Conservation (phyloP, 1,284 basidiomycete species). For the Ceratobasidium sp. region DNA sequence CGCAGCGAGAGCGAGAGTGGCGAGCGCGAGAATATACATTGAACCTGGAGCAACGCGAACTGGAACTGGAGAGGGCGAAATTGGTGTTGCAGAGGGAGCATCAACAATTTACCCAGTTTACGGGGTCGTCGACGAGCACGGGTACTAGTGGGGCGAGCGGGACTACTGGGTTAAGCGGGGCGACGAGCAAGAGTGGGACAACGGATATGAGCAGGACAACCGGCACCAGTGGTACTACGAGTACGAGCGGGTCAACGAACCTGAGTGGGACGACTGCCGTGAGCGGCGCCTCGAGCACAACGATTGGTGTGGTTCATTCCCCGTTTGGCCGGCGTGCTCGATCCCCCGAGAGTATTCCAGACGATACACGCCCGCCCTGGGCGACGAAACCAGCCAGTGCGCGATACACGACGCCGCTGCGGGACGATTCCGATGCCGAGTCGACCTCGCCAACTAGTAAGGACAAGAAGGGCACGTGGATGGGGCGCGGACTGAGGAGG, state of each 20-base stretch:
- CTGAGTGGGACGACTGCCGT: slow-evolving; percentile 17
- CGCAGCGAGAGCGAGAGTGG: slow-evolving; percentile 62
- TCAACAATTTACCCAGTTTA: slow-evolving; percentile 26
- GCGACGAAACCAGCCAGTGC: slow-evolving; percentile 57
- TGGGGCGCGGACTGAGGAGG: slow-evolving; percentile 59
- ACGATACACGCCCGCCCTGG: slow-evolving; percentile 35
- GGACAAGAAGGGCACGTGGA: slow-evolving; percentile 73
- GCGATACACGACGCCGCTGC: slow-evolving; percentile 1
- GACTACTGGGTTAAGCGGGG: slow-evolving; percentile 42
- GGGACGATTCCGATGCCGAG: slow-evolving; percentile 49
- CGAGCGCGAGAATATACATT: slow-evolving; percentile 70
- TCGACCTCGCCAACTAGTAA: slow-evolving; percentile 56
- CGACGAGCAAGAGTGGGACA: slow-evolving; percentile 23
- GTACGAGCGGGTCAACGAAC: slow-evolving; percentile 19
- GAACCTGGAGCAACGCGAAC: slow-evolving; percentile 62
- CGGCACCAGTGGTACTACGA: slow-evolving; percentile 49
- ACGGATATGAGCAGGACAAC: slow-evolving; percentile 15
- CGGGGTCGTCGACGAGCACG: slow-evolving; percentile 24
- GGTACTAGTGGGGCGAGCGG: slow-evolving; percentile 41
- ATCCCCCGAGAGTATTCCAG: slow-evolving; percentile 38
- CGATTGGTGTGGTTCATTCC: not conserved
- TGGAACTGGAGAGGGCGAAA: slow-evolving; percentile 64
- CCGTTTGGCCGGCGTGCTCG: slow-evolving; percentile 38
- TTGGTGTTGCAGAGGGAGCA: slow-evolving; percentile 50
- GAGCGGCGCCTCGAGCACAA: slow-evolving; percentile 21